Conservation (phyloP, 2,329 filamentous ascomycete genomes). For the Penicillium rolfsii region DNA sequence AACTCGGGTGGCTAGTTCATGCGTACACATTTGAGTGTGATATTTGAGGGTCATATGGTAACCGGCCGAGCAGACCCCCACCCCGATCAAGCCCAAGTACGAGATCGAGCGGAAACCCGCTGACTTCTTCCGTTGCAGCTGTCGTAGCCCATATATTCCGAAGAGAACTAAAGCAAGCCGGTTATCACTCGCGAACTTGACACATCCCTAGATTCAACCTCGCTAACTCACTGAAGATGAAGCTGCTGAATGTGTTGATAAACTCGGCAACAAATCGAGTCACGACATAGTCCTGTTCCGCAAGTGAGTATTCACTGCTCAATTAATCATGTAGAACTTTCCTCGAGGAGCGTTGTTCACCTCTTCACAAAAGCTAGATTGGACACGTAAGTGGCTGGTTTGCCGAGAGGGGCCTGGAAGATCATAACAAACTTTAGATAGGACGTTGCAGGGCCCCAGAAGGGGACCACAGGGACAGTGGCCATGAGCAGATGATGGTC, state of each 20-base stretch:
- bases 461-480: conserved; percentile 16
- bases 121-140: conserved; percentile 26
- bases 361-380: conserved; percentile 36
- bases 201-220: neutral
- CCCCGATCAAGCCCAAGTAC: conserved; percentile 46
- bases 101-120: conserved; percentile 37
- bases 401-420: neutral
- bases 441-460: conserved; percentile 36
- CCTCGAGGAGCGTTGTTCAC: conserved; percentile 17
- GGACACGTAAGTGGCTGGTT: neutral
- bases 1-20: neutral
- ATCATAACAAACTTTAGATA: conserved; percentile 32
- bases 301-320: neutral
- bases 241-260: conserved; percentile 51
- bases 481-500: conserved; percentile 5
- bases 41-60: conserved; percentile 41
- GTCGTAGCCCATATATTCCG: conserved; percentile 45
- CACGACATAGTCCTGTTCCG: conserved; percentile 43
- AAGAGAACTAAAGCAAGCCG: conserved; percentile 37
- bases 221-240: conserved; percentile 37
- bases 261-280: conserved; percentile 52
- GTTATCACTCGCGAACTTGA: neutral
- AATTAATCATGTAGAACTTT: neutral
- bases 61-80: conserved; percentile 34
- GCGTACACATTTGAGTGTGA: conserved; percentile 39